Evolutionary conservation across 106 monocot genomes (phyloP), one percentile per base, ranked within the genome.

Genomic region (Platanthera guangdongensis): DNA sequence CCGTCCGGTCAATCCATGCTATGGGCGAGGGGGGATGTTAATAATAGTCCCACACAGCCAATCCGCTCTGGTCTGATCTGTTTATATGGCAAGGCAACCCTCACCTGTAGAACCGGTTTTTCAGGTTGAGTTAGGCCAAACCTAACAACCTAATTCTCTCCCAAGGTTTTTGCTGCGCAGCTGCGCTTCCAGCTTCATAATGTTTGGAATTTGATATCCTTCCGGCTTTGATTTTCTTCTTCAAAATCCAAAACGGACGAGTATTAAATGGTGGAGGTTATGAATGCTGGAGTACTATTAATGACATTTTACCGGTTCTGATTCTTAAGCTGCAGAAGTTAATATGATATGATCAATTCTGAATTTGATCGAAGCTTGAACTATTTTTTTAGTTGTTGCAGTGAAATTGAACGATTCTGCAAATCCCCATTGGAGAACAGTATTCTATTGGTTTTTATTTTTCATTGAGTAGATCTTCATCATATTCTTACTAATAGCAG

Each of bases 401-500:
- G 55, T 57, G 54, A 30, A 6, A 9, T 72, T 72, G 50, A 72
- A 51, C 50, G n/a, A 49, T 30, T 32, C 51, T 5, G 39, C 4
- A 74, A 80, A 51, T 47, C 50, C 47, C n/a, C n/a, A 6, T 71
- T 71, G 25, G 49, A 49, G 3, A 72, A 7, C 18, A 57, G 57
- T 7, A 32, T 65, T 65, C 65, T 65, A 19, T 65, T 30, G 19
- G 46, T 25, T 14, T 39, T 49, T 60, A 49, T 80, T 73, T 9
- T 45, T 75, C 57, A 47, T 14, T 49, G 7, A 64, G 47, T 0
- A 19, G n/a, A 21, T 57, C 45, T 75, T 69, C 46, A 47, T 81
- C 75, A 50, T 60, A 89, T 91, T 86, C 73, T 85, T 52, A 84
- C 88, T 12, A 50, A 71, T 47, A 87, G 52, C 76, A 85, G 91